Conservation (phyloP, 495 filamentous ascomycete species). For the Cladorrhinum samala region DNA sequence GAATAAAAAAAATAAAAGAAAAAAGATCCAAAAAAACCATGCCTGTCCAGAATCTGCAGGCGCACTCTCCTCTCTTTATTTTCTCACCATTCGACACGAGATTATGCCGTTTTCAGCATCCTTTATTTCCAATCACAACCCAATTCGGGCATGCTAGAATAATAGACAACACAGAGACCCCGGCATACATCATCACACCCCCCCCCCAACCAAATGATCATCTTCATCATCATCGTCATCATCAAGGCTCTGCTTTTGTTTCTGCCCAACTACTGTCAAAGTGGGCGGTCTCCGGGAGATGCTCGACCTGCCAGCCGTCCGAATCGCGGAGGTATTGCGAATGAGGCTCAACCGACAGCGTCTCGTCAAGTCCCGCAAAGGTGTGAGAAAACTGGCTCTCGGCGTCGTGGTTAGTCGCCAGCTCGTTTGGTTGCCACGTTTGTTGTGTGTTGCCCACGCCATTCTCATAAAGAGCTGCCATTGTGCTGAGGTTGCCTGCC, state of each 20-base stretch:
- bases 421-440: conserved; percentile 11
- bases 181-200: too few relatives aligned
- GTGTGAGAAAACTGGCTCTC: conserved; percentile 19
- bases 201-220: background rate
- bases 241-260: conserved; percentile 9
- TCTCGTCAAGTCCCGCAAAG: conserved; percentile 19
- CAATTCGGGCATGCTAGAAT: too few relatives aligned
- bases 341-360: conserved; percentile 21
- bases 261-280: conserved; percentile 24
- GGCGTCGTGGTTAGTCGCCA: conserved; percentile 13
- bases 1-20: too few relatives aligned
- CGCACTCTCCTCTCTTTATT: background rate
- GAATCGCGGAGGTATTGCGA: conserved; percentile 14
- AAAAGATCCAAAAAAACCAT: background rate
- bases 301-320: conserved; percentile 29
- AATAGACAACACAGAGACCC: too few relatives aligned
- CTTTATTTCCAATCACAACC: background rate
- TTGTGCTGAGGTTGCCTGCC: conserved; percentile 8
- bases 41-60: background rate
- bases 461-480: conserved; percentile 10
- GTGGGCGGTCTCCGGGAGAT: conserved; percentile 20
- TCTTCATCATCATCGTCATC: background rate
- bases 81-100: background rate
- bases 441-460: conserved; percentile 7
- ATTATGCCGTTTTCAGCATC: background rate